Conservation (phyloP, 495 filamentous ascomycete species). For the Xylaria scruposa region DNA sequence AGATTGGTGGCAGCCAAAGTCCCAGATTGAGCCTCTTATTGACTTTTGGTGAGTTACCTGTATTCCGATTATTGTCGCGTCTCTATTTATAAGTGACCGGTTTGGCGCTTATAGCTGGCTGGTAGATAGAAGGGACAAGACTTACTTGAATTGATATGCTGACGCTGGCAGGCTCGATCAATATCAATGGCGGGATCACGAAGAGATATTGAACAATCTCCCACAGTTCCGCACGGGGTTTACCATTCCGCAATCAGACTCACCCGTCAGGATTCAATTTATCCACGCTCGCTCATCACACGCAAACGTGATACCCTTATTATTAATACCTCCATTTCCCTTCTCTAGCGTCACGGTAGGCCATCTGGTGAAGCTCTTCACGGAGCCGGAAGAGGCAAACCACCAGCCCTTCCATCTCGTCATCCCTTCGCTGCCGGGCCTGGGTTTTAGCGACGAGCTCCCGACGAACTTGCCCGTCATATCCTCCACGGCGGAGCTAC, state of each 20-base stretch:
- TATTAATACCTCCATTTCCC: slow-evolving; percentile 73
- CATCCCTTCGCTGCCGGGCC: slow-evolving; percentile 73
- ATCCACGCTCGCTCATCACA: slow-evolving; percentile 61
- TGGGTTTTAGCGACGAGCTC: slow-evolving; percentile 70
- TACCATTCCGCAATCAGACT: slow-evolving; percentile 38
- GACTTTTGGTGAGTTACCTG: slow-evolving; percentile 56
- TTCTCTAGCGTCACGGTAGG: slow-evolving; percentile 72
- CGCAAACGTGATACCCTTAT: slow-evolving; percentile 61
- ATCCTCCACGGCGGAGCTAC: slow-evolving; percentile 60
- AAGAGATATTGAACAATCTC: slow-evolving; percentile 61
- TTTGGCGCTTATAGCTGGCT: neutral
- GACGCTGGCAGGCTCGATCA: slow-evolving; percentile 57
- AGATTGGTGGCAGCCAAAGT: slow-evolving; percentile 57
- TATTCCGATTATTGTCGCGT: neutral
- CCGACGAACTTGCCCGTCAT: slow-evolving; percentile 64
- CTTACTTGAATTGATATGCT: slow-evolving; percentile 14
- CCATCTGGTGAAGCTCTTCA: slow-evolving; percentile 66
- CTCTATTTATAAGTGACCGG: slow-evolving; percentile 8
- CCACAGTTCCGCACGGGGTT: slow-evolving; percentile 67
- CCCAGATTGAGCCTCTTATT: slow-evolving; percentile 55
- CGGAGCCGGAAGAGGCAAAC: slow-evolving; percentile 47
- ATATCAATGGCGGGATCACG: slow-evolving; percentile 67
- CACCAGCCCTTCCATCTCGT: slow-evolving; percentile 71
- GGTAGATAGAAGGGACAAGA: neutral
- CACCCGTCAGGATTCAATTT: slow-evolving; percentile 56